Base-by-base conservation (phyloP, 2,329 filamentous ascomycete species). In the Clonostachys solani region DNA sequence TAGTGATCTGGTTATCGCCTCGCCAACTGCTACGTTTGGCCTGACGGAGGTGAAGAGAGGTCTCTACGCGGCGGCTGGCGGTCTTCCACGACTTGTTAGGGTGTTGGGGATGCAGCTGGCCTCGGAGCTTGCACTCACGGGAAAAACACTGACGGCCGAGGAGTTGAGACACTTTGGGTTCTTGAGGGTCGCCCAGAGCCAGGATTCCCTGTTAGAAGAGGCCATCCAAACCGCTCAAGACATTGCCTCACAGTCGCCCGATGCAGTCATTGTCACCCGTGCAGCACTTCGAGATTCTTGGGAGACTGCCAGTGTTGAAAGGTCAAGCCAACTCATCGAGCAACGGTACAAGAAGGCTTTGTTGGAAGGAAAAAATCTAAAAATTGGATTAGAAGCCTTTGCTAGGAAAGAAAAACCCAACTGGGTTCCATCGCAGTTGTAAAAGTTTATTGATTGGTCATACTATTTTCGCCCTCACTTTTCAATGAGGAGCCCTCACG, bases 11-110 rank as follows among this genome's bases (percentile, higher is more conserved):
- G 72, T 80, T 5, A 65, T 80, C 9, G 77, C 77, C 2, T 71
- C 73, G 0, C 71, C 74, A 1, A 68, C 65, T 5, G 76, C 77
- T 6, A 70, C 62, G 0, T 80, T 81, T 49, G 74, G 68, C 2
- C 65, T 81, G 9, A 75, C 77, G 10, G 77, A 81, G 60, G 76
- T 73, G 4, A 69, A 73, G 47, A 69, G 76, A 16, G 77, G 77
- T n/a, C 68, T 81, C 33, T 77, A 71, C 35, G 74, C 77, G 2
- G 74, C 65, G 6, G 77, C 74, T 1, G 77, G 77, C 6, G 75
- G 74, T 10, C 66, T 79, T 8, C 69, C 76, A 4, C 68, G 77
- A 16, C 62, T 79, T 9, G 72, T 77, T 4, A 69, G 74, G 33
- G 74, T 50, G 5, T 56, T 63, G 18, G 61, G 75, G 34, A 59